Conservation (phyloP, 805 yeast genomes). For the Yarrowia phangngaensis region DNA sequence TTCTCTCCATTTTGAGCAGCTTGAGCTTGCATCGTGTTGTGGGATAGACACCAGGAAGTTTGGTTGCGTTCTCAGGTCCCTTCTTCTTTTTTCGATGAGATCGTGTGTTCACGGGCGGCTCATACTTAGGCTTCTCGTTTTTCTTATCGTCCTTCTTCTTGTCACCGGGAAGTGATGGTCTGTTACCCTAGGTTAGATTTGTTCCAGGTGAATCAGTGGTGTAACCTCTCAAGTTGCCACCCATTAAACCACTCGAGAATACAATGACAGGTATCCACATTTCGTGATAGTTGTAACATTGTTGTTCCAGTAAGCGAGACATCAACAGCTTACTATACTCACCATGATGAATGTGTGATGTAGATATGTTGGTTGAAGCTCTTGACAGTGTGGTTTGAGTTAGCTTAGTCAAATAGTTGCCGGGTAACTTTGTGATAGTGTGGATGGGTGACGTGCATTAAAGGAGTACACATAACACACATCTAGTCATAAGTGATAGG, state of each 20-base stretch:
- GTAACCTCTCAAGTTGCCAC: slow-evolving; percentile 1
- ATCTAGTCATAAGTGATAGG: too few relatives aligned
- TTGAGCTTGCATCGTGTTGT: slow-evolving; percentile 91
- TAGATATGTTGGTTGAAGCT: slow-evolving; percentile 4
- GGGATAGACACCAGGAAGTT: slow-evolving; percentile 84
- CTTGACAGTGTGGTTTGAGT: slow-evolving; percentile 23
- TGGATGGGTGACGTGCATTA: not conserved
- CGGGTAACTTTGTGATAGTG: slow-evolving; percentile 21
- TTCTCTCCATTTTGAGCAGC: slow-evolving; percentile 86
- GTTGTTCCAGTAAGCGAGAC: too few relatives aligned
- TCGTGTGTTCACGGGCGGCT: slow-evolving; percentile 95
- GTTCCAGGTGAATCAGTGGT: not conserved
- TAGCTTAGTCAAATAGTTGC: not conserved
- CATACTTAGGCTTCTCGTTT: slow-evolving; percentile 77
- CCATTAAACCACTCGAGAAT: too few relatives aligned
- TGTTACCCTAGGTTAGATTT: slow-evolving; percentile 36
- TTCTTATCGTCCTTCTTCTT: slow-evolving; percentile 38
- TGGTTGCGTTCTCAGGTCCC: slow-evolving; percentile 82
- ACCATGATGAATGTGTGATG: slow-evolving; percentile 26
- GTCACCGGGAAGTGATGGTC: slow-evolving; percentile 37
- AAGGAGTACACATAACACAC: too few relatives aligned
- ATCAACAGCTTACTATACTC: slow-evolving; percentile 1
- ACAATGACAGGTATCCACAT: too few relatives aligned
- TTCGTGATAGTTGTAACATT: too few relatives aligned
- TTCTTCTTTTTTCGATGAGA: slow-evolving; percentile 84